Evolutionary conservation across 345 rosid genomes (phyloP).

Genomic region (Fremontodendron californicum): DNA sequence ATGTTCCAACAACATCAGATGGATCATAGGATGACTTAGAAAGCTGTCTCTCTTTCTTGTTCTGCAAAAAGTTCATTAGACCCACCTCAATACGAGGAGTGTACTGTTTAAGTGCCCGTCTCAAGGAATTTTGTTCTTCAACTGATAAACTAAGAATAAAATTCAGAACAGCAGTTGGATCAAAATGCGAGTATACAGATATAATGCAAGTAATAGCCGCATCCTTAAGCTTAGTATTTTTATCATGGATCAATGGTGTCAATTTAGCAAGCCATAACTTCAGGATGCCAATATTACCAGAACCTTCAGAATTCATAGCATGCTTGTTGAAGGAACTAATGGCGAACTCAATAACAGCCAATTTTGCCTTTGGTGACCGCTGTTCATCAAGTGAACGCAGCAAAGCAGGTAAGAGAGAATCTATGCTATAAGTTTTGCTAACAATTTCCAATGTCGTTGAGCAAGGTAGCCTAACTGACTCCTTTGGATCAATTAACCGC

Average conservation of each 20-base stretch:
- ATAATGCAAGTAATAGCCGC: constrained; percentile 89
- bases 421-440: constrained; percentile 26
- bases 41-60: constrained; percentile 90
- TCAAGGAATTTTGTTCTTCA: constrained; percentile 95
- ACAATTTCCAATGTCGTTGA: constrained; percentile 86
- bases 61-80: constrained; percentile 89
- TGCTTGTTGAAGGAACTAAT: constrained; percentile 88
- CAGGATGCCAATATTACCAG: constrained; percentile 77
- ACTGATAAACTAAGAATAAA: constrained; percentile 90
- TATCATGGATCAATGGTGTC: constrained; percentile 79
- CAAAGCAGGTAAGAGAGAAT: constrained; percentile 4
- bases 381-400: constrained; percentile 99
- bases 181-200: constrained; percentile 86
- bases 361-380: constrained; percentile 96
- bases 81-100: constrained; percentile 99
- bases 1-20: constrained; percentile 84
- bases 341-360: constrained; percentile 96
- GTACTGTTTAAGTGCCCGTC: constrained; percentile 87
- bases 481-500: constrained; percentile 93
- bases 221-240: constrained; percentile 92
- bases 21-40: constrained; percentile 78
- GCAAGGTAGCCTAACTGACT: constrained; percentile 94
- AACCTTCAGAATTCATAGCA: constrained; percentile 71
- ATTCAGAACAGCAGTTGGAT: constrained; percentile 84
- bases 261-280: constrained; percentile 95